These are phyloP conservation scores for Candida sanyaensis DNA, from an alignment of 1,139 yeast genomes.

Conservation along the genomic window DNA sequence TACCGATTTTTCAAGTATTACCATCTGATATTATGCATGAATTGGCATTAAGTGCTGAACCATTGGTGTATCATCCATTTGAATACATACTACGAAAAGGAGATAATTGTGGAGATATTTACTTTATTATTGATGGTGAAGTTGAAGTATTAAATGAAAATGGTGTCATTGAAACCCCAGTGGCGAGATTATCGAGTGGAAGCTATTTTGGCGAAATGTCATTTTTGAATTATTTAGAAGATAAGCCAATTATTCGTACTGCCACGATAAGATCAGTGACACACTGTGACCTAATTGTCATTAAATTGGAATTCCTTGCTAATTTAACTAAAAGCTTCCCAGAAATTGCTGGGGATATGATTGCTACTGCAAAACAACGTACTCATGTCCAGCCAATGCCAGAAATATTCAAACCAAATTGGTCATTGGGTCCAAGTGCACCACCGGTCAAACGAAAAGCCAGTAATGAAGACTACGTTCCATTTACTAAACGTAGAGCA, in stretches of 20 bases:
- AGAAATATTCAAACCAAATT: slow-evolving; percentile 11
- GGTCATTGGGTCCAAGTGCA: slow-evolving; percentile 15
- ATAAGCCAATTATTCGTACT: slow-evolving; percentile 39
- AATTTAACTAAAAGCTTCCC: slow-evolving; percentile 60
- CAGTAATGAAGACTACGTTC: slow-evolving; percentile 34
- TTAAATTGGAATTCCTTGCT: slow-evolving; percentile 54
- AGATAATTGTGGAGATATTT: slow-evolving; percentile 62
- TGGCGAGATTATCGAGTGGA: slow-evolving; percentile 63
- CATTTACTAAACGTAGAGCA: slow-evolving; percentile 53
- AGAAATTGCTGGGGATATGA: slow-evolving; percentile 57
- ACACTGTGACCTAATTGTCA: slow-evolving; percentile 59
- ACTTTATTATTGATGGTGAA: slow-evolving; percentile 65
- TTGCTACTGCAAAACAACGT: slow-evolving; percentile 58
- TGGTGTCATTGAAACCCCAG: slow-evolving; percentile 33
- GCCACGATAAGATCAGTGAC: slow-evolving; percentile 67
- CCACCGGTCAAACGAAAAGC: slow-evolving; percentile 18
- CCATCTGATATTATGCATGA: slow-evolving; percentile 62
- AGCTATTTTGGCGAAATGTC: slow-evolving; percentile 80
- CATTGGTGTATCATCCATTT: slow-evolving; percentile 52
- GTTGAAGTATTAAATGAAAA: slow-evolving; percentile 62
- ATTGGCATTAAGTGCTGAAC: slow-evolving; percentile 64
- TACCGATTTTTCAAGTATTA: slow-evolving; percentile 62
- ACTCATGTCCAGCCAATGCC: slow-evolving; percentile 15
- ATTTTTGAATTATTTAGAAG: slow-evolving; percentile 55
- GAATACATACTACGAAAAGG: slow-evolving; percentile 63